Percentiles rank a stretch among this genome's conserved stretches.
Evolutionary conservation across 1,284 basidiomycete species (phyloP).

Genomic region (Tetrapyrgos nigripes): DNA sequence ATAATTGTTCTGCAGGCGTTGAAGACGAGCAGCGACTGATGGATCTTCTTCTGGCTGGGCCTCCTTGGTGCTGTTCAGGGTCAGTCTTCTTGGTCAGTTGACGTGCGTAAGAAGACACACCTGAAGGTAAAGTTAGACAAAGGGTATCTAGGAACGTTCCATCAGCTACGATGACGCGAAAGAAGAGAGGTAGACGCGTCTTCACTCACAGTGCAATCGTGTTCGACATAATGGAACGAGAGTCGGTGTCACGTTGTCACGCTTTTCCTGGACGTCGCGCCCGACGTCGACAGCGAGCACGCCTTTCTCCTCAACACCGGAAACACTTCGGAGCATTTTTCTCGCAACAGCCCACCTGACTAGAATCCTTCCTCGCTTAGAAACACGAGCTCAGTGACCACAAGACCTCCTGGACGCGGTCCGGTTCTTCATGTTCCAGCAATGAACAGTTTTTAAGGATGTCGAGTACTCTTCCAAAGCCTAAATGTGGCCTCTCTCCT

Average conservation of each 20-base stretch:
- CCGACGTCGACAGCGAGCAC: too few species aligned
- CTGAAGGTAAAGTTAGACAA: slow-evolving; percentile 92
- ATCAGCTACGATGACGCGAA: not conserved
- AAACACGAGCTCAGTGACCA: too few species aligned
- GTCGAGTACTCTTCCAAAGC: too few species aligned
- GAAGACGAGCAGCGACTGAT: slow-evolving; percentile 88
- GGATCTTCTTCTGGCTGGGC: slow-evolving; percentile 97
- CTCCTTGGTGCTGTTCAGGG: slow-evolving; percentile 77
- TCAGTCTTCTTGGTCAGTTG: not conserved
- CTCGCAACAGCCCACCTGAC: too few species aligned
- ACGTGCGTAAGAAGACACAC: slow-evolving; percentile 27
- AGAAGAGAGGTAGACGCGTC: not conserved
- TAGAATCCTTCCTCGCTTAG: too few species aligned
- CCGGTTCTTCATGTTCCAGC: too few species aligned
- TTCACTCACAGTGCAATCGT: slow-evolving; percentile 73
- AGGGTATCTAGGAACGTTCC: slow-evolving; percentile 62
- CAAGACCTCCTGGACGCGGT: too few species aligned
- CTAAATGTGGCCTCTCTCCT: too few species aligned
- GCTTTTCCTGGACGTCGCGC: not conserved
- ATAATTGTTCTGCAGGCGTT: slow-evolving; percentile 94
- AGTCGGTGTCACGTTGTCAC: slow-evolving; percentile 1
- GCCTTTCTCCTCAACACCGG: too few species aligned
- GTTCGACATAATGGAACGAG: slow-evolving; percentile 63
- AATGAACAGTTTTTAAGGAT: too few species aligned
- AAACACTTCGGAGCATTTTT: too few species aligned